phyloP scores from a whole-genome alignment of 1,139 yeast genomes.

The Zygotorulaspora mrakii region DNA sequence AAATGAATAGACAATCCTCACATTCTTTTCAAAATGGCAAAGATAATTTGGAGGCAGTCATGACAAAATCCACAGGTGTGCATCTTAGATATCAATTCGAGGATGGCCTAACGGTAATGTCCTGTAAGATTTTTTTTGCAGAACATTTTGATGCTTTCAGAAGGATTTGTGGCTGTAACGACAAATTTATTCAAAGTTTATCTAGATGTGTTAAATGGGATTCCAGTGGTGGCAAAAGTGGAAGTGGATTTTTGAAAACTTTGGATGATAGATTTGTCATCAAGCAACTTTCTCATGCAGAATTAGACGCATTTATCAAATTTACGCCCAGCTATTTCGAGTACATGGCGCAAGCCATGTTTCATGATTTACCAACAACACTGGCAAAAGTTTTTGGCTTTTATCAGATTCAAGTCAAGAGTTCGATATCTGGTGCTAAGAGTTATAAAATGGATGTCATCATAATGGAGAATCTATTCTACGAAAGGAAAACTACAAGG shows the following conservation, averaged over 20 bases:
- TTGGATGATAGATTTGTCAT: conserved; percentile 84
- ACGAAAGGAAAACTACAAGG: conserved; percentile 75
- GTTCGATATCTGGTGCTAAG: conserved; percentile 63
- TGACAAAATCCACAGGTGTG: conserved; percentile 80
- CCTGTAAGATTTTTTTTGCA: conserved; percentile 91
- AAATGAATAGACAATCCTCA: conserved; percentile 5
- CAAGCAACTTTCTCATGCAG: conserved; percentile 83
- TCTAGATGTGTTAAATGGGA: conserved; percentile 95
- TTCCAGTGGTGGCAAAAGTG: conserved; percentile 94
- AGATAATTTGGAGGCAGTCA: conserved; percentile 51
- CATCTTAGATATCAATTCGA: conserved; percentile 89
- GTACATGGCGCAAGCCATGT: conserved; percentile 91
- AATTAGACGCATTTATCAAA: conserved; percentile 87
- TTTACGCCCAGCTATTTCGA: conserved; percentile 97
- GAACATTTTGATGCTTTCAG: conserved; percentile 96
- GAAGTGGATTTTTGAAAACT: conserved; percentile 89
- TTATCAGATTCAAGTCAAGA: conserved; percentile 85
- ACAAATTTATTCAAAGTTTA: conserved; percentile 77
- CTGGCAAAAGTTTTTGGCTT: conserved; percentile 93
- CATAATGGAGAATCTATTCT: conserved; percentile 93
- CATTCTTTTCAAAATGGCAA: conserved; percentile 1
- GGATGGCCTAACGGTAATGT: conserved; percentile 75
- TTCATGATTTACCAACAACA: conserved; percentile 91
- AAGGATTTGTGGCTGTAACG: conserved; percentile 73
- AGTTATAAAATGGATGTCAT: conserved; percentile 83